phyloP scores from a whole-genome alignment of 106 monocot genomes.

The Apostasia ramifera region DNA sequence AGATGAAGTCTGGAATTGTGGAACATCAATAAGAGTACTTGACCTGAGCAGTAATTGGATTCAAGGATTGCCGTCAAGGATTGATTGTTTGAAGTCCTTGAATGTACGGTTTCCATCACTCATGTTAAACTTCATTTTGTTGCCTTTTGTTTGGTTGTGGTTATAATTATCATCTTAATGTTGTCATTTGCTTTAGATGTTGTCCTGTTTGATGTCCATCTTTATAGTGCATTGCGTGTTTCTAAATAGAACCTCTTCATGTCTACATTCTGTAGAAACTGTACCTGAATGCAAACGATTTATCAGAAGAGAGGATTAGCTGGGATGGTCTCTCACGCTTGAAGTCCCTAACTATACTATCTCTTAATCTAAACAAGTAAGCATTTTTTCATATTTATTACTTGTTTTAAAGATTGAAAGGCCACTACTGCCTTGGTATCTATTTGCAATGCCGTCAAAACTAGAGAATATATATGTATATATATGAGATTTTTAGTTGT shows the following conservation, averaged over 20 bases:
- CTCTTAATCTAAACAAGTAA: constrained; percentile 75
- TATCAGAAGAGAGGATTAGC: constrained; percentile 53
- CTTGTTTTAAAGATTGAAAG: too few species aligned
- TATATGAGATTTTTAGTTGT: too few species aligned
- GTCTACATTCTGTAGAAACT: constrained; percentile 59
- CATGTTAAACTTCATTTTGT: background rate
- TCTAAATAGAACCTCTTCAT: background rate
- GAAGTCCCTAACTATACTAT: constrained; percentile 52
- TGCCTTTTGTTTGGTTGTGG: too few species aligned
- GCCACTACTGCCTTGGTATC: too few species aligned
- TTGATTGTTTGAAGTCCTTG: constrained; percentile 43
- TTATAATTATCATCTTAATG: too few species aligned
- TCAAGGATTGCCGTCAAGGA: constrained; percentile 53
- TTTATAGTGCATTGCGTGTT: too few species aligned
- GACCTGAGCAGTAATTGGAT: constrained; percentile 71
- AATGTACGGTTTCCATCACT: constrained; percentile 33
- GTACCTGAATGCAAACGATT: constrained; percentile 68
- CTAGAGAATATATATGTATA: too few species aligned
- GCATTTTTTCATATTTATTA: background rate
- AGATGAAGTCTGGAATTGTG: constrained; percentile 87
- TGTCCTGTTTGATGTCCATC: too few species aligned
- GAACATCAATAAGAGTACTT: constrained; percentile 43
- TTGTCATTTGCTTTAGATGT: too few species aligned
- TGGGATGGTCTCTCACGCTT: constrained; percentile 79
- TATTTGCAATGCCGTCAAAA: too few species aligned